Evolutionary conservation across 257 asterid species (phyloP), one percentile per base, ranked within the genome.

Genomic region (Solanum chaucha): DNA sequence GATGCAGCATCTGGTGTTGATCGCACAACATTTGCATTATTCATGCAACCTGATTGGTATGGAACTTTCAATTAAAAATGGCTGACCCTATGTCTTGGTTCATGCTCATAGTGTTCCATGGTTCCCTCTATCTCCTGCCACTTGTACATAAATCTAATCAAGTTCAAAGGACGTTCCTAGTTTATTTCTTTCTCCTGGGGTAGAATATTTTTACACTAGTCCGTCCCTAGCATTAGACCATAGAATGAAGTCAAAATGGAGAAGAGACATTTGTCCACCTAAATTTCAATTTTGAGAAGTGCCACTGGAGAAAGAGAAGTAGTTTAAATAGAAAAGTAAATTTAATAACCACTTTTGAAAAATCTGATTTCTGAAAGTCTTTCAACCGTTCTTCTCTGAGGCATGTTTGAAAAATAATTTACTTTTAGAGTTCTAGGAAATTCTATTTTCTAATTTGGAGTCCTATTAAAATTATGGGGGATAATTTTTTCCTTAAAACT

Each of bases 31-130:
- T 95, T 95, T 92, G 98, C 99, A 22, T 90, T 96, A 82, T 96
- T 96, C 87, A 95, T 96, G 98, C 99, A 96, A 92, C 99, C 99
- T 86, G 93, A 95, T 90, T 96, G 99, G 99, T 96, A 95, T 36
- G 89, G 14, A 55, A 44, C 6, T 70, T 70, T 67, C 83, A 34
- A 24, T 80, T 8, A 44, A 64, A 68, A 72, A 89, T 78, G 26
- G 46, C 46, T 17, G 44, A 72, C 81, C 81, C 46, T 38, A 22
- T 48, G 40, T 74, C 58, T 71, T 41, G 72, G 87, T 85, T 86
- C 84, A 64, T 34, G 58, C 84, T 71, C 85, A 59, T 64, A 20
- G 68, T 32, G 72, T 51, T 78, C 35, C 55, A 73, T 80, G 15
- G 90, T 87, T 87, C 48, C 9, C 48, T 68, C 46, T 78, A 36